Conservation (phyloP, 805 yeast species). For the Kodamaea nitidulidarum region DNA sequence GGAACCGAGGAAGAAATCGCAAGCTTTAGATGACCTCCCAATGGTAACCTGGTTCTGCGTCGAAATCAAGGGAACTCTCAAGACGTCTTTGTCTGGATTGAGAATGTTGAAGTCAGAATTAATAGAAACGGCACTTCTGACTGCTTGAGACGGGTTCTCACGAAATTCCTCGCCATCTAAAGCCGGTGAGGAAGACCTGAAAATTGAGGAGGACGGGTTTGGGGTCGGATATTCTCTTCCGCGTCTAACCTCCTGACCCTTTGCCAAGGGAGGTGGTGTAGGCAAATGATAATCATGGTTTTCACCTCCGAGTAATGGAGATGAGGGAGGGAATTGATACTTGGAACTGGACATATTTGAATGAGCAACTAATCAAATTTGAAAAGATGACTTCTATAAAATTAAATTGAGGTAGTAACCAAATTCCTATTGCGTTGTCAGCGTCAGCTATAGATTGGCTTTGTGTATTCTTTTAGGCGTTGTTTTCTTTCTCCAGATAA, state of each 20-base stretch:
- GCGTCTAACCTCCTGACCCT: constrained; percentile 9
- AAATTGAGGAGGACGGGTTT: constrained; percentile 53
- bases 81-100: constrained; percentile 28
- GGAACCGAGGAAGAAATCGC: constrained; percentile 47
- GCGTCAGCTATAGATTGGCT: not conserved
- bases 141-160: constrained; percentile 5
- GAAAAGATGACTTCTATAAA: not conserved
- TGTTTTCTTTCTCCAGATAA: not conserved
- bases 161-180: constrained; percentile 4
- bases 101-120: constrained; percentile 34
- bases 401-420: not conserved
- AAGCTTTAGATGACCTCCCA: constrained; percentile 66
- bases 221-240: constrained; percentile 60
- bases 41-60: constrained; percentile 39
- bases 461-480: constrained; percentile 3
- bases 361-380: not conserved
- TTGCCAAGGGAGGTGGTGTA: constrained; percentile 2
- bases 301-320: constrained; percentile 38
- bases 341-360: constrained; percentile 3
- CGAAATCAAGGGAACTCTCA: constrained; percentile 38
- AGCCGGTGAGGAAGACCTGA: constrained; percentile 41
- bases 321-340: constrained; percentile 50
- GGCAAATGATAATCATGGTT: constrained; percentile 17
- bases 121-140: constrained; percentile 12
- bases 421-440: not conserved